These are phyloP conservation scores for Suillus weaverae DNA, from an alignment of 768 basidiomycete species.

Conservation along the genomic window DNA sequence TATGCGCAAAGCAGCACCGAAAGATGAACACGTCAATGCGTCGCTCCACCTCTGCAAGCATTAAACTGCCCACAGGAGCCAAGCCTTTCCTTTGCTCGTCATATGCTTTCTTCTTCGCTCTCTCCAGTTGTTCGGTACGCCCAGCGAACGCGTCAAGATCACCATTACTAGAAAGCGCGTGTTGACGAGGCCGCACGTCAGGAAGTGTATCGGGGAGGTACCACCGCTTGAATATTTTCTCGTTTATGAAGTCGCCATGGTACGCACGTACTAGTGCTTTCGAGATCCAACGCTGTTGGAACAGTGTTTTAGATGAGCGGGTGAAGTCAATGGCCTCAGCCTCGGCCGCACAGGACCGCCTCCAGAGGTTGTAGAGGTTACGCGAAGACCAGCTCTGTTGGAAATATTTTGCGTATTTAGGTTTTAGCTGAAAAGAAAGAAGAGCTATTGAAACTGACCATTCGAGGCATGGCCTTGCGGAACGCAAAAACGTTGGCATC, in stretches of 20 bases:
- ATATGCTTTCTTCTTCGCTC: slow-evolving; percentile 45
- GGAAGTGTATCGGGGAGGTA: slow-evolving; percentile 87
- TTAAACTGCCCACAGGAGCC: slow-evolving; percentile 92
- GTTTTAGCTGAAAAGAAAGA: background rate
- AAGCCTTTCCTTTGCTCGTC: slow-evolving; percentile 62
- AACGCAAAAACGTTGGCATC: slow-evolving; percentile 46
- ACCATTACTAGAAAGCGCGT: slow-evolving; percentile 24
- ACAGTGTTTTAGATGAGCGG: slow-evolving; percentile 38
- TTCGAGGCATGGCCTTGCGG: slow-evolving; percentile 69
- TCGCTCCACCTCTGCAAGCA: slow-evolving; percentile 94
- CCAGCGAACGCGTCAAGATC: slow-evolving; percentile 61
- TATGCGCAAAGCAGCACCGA: slow-evolving; percentile 82
- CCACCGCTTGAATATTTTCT: slow-evolving; percentile 93
- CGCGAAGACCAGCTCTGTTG: slow-evolving; percentile 85
- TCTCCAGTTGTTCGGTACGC: slow-evolving; percentile 44
- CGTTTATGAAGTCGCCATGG: slow-evolving; percentile 92
- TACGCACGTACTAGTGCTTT: slow-evolving; percentile 89
- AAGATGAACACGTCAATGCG: slow-evolving; percentile 92
- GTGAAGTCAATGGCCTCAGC: slow-evolving; percentile 56
- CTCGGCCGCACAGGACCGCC: slow-evolving; percentile 58
- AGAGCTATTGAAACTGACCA: slow-evolving; percentile 47
- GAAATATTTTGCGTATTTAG: background rate
- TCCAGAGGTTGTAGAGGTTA: slow-evolving; percentile 90
- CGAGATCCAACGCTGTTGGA: slow-evolving; percentile 88
- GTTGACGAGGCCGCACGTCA: slow-evolving; percentile 69